Evolutionary conservation across 2,329 filamentous ascomycete species (phyloP).

Genomic region (Arthrobotrys sphaeroides): DNA sequence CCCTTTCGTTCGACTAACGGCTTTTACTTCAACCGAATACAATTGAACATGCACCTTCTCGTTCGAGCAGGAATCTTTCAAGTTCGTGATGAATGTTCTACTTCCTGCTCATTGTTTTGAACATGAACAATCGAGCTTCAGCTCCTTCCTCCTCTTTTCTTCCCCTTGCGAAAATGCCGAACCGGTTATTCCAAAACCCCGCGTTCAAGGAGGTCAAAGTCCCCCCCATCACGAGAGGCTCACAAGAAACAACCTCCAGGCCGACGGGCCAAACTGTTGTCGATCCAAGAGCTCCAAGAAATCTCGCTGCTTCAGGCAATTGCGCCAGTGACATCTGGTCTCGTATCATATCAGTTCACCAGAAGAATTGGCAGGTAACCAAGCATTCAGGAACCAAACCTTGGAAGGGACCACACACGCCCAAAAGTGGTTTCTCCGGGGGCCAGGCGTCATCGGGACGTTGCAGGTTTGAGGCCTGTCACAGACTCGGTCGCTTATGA

Average conservation of each 20-base stretch:
- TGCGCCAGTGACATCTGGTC: slow-evolving; percentile 26
- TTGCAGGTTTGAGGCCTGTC: slow-evolving; percentile 41
- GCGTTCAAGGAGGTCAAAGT: slow-evolving; percentile 6
- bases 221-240: not conserved
- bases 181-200: not conserved
- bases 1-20: not conserved
- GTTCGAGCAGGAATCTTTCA: not conserved
- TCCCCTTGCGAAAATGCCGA: too few species aligned
- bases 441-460: slow-evolving; percentile 30
- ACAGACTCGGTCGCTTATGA: slow-evolving; percentile 36
- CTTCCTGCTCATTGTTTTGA: not conserved
- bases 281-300: not conserved
- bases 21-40: not conserved
- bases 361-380: slow-evolving; percentile 11
- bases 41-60: not conserved
- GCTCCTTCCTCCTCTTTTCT: not conserved
- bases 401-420: too few species aligned
- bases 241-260: not conserved
- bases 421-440: too few species aligned
- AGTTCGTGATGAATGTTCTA: not conserved
- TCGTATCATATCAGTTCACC: slow-evolving; percentile 47
- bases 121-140: not conserved
- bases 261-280: too few species aligned
- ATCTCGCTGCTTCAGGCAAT: slow-evolving; percentile 13
- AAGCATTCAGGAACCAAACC: too few species aligned